Evolutionary conservation across 1,284 basidiomycete species (phyloP).

Genomic region (Fomitopsis betulina): DNA sequence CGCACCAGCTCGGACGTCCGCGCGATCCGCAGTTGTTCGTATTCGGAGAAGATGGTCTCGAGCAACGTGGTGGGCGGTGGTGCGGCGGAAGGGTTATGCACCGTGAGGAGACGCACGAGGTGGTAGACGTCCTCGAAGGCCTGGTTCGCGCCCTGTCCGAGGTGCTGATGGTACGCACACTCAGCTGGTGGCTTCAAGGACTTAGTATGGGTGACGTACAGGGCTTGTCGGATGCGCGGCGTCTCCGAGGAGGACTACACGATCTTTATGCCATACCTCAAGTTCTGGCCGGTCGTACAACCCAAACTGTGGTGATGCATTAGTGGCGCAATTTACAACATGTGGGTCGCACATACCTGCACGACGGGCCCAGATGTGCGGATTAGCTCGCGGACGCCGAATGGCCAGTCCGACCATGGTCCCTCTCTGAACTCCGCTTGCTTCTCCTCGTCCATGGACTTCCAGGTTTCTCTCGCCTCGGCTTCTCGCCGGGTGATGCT

Average conservation of each 20-base stretch:
- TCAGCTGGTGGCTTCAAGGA: not conserved
- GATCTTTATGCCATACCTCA: slow-evolving; percentile 36
- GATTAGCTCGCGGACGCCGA: slow-evolving; percentile 33
- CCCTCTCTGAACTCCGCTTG: slow-evolving; percentile 29
- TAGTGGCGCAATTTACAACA: not conserved
- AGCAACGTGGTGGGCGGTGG: slow-evolving; percentile 29
- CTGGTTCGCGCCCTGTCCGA: slow-evolving; percentile 47
- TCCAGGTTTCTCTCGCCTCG: slow-evolving; percentile 41
- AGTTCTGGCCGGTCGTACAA: slow-evolving; percentile 43
- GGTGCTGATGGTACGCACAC: slow-evolving; percentile 1
- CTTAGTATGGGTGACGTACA: slow-evolving; percentile 11
- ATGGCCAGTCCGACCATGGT: slow-evolving; percentile 29
- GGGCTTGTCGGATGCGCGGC: slow-evolving; percentile 33
- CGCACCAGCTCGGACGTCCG: slow-evolving; percentile 32
- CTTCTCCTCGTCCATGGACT: slow-evolving; percentile 28
- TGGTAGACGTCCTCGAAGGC: slow-evolving; percentile 41
- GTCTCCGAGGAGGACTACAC: slow-evolving; percentile 30
- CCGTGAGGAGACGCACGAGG: slow-evolving; percentile 32
- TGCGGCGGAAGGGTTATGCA: slow-evolving; percentile 27
- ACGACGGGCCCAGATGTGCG: slow-evolving; percentile 30
- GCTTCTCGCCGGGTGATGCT: slow-evolving; percentile 35
- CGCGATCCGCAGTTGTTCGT: slow-evolving; percentile 28
- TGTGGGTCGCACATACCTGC: slow-evolving; percentile 28
- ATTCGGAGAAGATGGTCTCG: slow-evolving; percentile 25
- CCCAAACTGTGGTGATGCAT: slow-evolving; percentile 31